Conservation (phyloP, 176 grass and related monocot genomes). For the Elymus sibiricus region DNA sequence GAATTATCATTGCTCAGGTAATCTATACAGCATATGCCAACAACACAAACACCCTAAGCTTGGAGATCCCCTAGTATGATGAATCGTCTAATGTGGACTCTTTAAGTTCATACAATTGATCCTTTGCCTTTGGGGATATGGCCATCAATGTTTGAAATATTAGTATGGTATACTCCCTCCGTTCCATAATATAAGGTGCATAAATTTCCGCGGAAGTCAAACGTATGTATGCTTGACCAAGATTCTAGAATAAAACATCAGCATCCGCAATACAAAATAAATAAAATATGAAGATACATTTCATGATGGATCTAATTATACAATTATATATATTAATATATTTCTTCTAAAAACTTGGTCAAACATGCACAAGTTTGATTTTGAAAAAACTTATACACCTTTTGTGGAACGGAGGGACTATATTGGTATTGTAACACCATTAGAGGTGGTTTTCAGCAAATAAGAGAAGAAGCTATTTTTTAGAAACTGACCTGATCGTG, state of each 20-base stretch:
- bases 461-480: neutral
- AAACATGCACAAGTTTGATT: no score
- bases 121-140: neutral
- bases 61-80: neutral
- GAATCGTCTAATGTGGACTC: neutral
- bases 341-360: no score
- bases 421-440: neutral
- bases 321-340: no score
- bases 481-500: constrained; percentile 66
- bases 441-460: neutral
- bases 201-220: no score
- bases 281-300: no score
- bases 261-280: no score
- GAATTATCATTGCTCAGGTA: neutral
- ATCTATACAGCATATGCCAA: neutral
- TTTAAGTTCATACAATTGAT: neutral
- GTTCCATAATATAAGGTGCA: no score
- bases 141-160: neutral
- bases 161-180: neutral
- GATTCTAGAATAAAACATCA: no score
- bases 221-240: no score
- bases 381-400: no score
- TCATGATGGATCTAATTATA: no score
- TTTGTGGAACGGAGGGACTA: no score
- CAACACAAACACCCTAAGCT: neutral